Evolutionary conservation across 2,329 filamentous ascomycete species (phyloP), one percentile per base, ranked within the genome.

Genomic region (Cryphonectria parasitica): DNA sequence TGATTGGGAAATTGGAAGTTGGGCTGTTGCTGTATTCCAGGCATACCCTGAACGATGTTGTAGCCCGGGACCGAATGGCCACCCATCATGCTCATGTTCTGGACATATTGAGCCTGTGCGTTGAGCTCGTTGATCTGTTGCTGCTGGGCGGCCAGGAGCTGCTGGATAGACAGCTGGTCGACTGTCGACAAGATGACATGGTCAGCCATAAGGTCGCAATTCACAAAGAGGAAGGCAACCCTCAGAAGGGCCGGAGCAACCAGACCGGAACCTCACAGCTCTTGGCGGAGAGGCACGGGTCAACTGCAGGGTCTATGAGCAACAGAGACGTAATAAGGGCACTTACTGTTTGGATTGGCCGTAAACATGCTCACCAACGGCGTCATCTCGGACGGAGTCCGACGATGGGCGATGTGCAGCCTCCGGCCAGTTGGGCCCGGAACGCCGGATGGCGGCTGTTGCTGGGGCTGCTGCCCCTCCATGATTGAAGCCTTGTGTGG

Each of bases 131-230:
- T 95, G 79, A 98, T 98, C 84, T 98, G 95, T 85, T 98, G 63
- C 63, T 64, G 63, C 63, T 64, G 63, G 41, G 63, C 63, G 8
- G 63, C 63, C 41, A 64, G 63, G 63, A 64, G 63, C 63, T 64
- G 95, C 84, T 97, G 95, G 80, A 98, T 95, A 79, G 94, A 94
- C 80, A 97, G 89, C 88, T 98, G 95, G 86, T 98, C 95, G 93
- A 98, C 95, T 97, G 77, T 64, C 73, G 68, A 70, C 71, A 73
- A 71, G 68, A 61, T 64, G 45, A 72, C 34, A 56, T 36, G 68
- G 56, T 72, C 58, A 72, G 71, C 56, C 41, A 58, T 54, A 36
- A n/a, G n/a, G 36, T 52, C 64, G 56, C 39, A 25, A 61, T 19
- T 7, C 2, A 61, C 19, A 34, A n/a, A n/a, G 36, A 34, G n/a